phyloP scores from a whole-genome alignment of 768 basidiomycete species.

The Thelephora ganbajun region DNA sequence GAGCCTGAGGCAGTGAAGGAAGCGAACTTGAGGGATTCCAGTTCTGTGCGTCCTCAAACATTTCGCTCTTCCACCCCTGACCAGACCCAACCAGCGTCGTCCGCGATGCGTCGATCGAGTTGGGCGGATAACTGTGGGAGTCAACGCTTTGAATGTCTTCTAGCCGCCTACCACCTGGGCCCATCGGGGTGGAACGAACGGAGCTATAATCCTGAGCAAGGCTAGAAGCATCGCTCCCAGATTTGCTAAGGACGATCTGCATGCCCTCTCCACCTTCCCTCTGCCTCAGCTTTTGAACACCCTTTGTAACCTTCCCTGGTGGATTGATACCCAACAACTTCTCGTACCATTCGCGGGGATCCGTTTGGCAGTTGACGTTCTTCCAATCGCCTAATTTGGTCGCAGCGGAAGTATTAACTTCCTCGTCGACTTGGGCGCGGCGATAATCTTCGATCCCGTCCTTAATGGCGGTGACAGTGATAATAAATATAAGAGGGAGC shows the following conservation, averaged over 20 bases:
- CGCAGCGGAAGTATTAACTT: slow-evolving; percentile 89
- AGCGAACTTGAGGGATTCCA: slow-evolving; percentile 2
- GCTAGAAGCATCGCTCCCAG: slow-evolving; percentile 8
- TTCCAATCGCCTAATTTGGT: slow-evolving; percentile 83
- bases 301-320: slow-evolving; percentile 69
- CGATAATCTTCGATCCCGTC: slow-evolving; percentile 95
- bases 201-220: slow-evolving; percentile 21
- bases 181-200: slow-evolving; percentile 21
- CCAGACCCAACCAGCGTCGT: slow-evolving; percentile 5
- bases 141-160: slow-evolving; percentile 62
- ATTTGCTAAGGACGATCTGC: slow-evolving; percentile 44
- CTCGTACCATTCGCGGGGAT: slow-evolving; percentile 66
- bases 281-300: slow-evolving; percentile 75
- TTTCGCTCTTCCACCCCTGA: not conserved
- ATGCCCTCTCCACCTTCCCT: slow-evolving; percentile 58
- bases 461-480: slow-evolving; percentile 84
- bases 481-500: slow-evolving; percentile 77
- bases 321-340: slow-evolving; percentile 53
- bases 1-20: slow-evolving; percentile 7
- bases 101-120: slow-evolving; percentile 4
- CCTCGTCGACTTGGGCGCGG: slow-evolving; percentile 75
- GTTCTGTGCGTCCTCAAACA: not conserved
- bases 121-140: slow-evolving; percentile 51
- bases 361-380: slow-evolving; percentile 78
- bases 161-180: slow-evolving; percentile 35